Conservation (phyloP, 192 early-diverging fungal species). For the Pilaira anomala region DNA sequence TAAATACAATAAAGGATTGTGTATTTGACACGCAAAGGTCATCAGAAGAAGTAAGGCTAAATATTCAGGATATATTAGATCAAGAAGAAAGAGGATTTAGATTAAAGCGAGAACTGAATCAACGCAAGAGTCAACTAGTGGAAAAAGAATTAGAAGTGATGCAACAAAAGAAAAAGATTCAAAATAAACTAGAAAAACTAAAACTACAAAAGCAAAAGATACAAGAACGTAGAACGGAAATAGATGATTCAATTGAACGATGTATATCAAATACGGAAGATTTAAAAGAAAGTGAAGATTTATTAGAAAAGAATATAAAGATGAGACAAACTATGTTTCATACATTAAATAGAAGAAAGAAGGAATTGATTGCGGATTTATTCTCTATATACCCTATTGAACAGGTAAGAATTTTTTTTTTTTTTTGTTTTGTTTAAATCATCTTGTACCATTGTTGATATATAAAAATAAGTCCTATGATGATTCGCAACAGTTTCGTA, state of each 20-base stretch:
- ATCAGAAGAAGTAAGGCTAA: conserved; percentile 23
- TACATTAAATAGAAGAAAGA: conserved; percentile 36
- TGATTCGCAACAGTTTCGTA: conserved; percentile 43
- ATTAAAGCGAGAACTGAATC: neutral
- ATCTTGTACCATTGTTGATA: conserved; percentile 14
- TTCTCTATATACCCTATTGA: conserved; percentile 60
- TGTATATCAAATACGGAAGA: neutral
- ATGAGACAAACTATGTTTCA: conserved; percentile 25
- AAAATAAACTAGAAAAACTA: neutral
- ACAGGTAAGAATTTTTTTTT: conserved; percentile 32
- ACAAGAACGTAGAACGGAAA: neutral
- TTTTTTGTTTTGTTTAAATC: conserved; percentile 1
- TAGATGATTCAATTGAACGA: conserved; percentile 9
- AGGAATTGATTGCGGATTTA: conserved; percentile 54
- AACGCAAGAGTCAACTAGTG: neutral
- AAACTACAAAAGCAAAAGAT: neutral
- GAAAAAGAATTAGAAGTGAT: conserved; percentile 9
- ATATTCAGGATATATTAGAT: conserved; percentile 21
- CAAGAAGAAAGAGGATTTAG: conserved; percentile 13
- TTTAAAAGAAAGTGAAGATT: conserved; percentile 21
- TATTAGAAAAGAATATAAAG: conserved; percentile 25
- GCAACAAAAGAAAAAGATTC: conserved; percentile 9
- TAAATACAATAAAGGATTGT: conserved; percentile 34
- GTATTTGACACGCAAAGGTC: conserved; percentile 35
- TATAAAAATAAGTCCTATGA: conserved; percentile 36